Conservation (phyloP, 148 eudicot genomes). For the Amaranthus cruentus region DNA sequence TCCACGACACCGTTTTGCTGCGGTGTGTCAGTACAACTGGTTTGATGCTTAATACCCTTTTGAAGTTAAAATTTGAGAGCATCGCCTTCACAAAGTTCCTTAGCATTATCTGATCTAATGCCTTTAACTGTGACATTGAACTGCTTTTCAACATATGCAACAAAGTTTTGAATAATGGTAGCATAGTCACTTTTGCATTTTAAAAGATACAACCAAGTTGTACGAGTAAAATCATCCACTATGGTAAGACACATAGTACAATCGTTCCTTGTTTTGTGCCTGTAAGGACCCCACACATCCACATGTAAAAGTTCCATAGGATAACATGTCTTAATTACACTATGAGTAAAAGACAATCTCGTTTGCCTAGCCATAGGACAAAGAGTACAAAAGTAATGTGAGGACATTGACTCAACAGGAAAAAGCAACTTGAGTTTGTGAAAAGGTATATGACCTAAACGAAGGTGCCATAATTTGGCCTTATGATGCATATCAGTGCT, state of each 20-base stretch:
- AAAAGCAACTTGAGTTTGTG: background rate
- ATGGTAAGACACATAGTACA: background rate
- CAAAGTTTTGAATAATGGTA: too few relatives aligned
- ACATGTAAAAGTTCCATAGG: background rate
- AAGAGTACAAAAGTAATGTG: background rate
- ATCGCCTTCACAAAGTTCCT: background rate
- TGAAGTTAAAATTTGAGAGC: too few relatives aligned
- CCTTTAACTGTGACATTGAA: background rate
- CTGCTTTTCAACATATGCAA: background rate
- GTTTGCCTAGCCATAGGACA: background rate
- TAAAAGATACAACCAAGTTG: background rate
- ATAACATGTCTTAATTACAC: background rate
- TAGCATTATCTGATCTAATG: background rate
- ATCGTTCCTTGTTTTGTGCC: background rate
- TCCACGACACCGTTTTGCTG: background rate
- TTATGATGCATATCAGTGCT: too few relatives aligned
- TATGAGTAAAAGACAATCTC: background rate
- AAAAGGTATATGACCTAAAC: background rate
- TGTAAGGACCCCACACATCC: slow-evolving; percentile 24
- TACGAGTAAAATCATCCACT: background rate
- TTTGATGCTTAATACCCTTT: background rate
- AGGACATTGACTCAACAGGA: background rate
- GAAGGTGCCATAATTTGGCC: background rate
- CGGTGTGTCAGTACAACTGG: background rate
- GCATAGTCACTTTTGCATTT: background rate